These are phyloP conservation scores for Penicillium arizonense DNA, from an alignment of 495 filamentous ascomycete species.

Conservation along the genomic window DNA sequence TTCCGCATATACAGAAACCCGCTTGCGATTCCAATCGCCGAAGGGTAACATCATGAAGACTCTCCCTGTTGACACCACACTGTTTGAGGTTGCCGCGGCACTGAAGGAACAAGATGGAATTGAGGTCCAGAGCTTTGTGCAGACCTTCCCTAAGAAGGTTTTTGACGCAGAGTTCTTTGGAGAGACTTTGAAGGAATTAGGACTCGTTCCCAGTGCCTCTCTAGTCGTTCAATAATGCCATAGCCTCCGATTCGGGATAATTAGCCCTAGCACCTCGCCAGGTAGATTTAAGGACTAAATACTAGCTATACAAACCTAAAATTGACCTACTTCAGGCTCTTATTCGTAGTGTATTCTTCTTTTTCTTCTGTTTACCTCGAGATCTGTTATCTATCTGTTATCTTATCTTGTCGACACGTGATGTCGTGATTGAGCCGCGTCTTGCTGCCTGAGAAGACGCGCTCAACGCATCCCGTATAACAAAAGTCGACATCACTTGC, in stretches of 20 bases:
- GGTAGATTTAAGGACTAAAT: too few species aligned
- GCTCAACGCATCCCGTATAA: slow-evolving; percentile 16
- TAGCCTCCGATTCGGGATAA: neutral
- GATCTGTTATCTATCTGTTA: neutral
- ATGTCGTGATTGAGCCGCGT: slow-evolving; percentile 35
- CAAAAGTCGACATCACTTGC: slow-evolving; percentile 8
- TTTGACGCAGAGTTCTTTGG: slow-evolving; percentile 81
- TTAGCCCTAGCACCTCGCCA: slow-evolving; percentile 5
- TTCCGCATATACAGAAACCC: slow-evolving; percentile 71
- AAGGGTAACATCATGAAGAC: slow-evolving; percentile 77
- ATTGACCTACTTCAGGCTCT: too few species aligned
- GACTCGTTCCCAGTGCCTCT: slow-evolving; percentile 82
- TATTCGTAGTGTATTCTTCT: neutral
- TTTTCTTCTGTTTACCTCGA: neutral
- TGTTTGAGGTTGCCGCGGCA: slow-evolving; percentile 87
- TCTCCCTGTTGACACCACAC: slow-evolving; percentile 78
- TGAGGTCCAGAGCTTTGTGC: slow-evolving; percentile 71
- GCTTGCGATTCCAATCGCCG: slow-evolving; percentile 76
- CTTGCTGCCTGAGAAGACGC: slow-evolving; percentile 24
- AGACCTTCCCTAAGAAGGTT: slow-evolving; percentile 83
- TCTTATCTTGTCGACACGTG: slow-evolving; percentile 37
- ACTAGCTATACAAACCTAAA: too few species aligned
- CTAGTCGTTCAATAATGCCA: slow-evolving; percentile 62
- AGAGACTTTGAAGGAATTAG: slow-evolving; percentile 88
- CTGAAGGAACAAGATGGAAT: slow-evolving; percentile 62